Evolutionary conservation across 2,329 filamentous ascomycete species (phyloP).

Genomic region (Aspergillus aculeatinus): DNA sequence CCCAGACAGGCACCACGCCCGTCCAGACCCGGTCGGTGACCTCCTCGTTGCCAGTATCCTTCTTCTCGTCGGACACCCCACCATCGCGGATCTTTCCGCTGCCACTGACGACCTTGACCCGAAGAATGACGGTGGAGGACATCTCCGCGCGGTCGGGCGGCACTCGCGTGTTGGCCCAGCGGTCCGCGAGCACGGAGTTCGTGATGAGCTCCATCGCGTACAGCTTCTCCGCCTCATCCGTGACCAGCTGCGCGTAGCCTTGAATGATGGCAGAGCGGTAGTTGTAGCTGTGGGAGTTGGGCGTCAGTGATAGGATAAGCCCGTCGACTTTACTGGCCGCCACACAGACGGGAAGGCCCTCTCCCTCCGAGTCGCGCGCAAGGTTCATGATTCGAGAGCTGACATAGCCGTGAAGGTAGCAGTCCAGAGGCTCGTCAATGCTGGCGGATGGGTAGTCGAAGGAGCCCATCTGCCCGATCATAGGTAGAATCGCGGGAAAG

Average conservation of each 20-base stretch:
- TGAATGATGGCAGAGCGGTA: slow-evolving; percentile 80
- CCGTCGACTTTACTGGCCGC: slow-evolving; percentile 75
- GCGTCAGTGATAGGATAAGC: slow-evolving; percentile 74
- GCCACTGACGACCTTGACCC: slow-evolving; percentile 66
- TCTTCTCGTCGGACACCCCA: slow-evolving; percentile 60
- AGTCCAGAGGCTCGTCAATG: slow-evolving; percentile 65
- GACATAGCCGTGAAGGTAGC: slow-evolving; percentile 84
- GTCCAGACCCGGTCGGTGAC: slow-evolving; percentile 56
- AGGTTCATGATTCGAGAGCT: slow-evolving; percentile 73
- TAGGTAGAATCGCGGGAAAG: slow-evolving; percentile 76
- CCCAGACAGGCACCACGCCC: slow-evolving; percentile 64
- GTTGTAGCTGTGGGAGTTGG: slow-evolving; percentile 81
- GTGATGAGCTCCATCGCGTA: slow-evolving; percentile 80
- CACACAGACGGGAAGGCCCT: slow-evolving; percentile 69
- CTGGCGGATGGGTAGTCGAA: slow-evolving; percentile 63
- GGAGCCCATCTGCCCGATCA: slow-evolving; percentile 81
- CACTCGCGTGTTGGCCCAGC: slow-evolving; percentile 68
- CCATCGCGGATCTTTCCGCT: slow-evolving; percentile 74
- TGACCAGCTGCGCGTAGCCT: slow-evolving; percentile 68
- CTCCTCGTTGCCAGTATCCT: slow-evolving; percentile 51
- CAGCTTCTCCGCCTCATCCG: slow-evolving; percentile 66
- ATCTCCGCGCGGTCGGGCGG: slow-evolving; percentile 74
- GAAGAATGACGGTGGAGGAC: slow-evolving; percentile 70
- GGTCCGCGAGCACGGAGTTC: slow-evolving; percentile 65
- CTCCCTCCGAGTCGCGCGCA: slow-evolving; percentile 45